Evolutionary conservation across 1,284 basidiomycete species (phyloP), one percentile per base, ranked within the genome.

Genomic region (Ganoderma lucidum): DNA sequence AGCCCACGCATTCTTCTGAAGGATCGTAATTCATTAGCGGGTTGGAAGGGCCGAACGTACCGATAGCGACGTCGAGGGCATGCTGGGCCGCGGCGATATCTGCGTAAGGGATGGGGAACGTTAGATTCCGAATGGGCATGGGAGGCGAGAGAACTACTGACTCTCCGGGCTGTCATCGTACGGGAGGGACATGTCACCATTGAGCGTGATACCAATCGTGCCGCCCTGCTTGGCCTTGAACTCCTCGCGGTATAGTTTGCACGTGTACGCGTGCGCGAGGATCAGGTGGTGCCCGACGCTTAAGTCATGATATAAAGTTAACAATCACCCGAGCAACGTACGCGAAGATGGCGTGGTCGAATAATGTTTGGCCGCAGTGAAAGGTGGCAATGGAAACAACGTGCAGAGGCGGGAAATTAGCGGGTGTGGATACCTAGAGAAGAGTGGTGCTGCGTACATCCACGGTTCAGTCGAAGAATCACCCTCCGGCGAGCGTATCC

Each of bases 191-290:
- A 89, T 93, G 71, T 90, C 86, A 17, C 89, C 89, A 74, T 94
- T 93, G 63, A 94, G 81, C 2, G 92, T 94, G 78, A 94, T 91
- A 2, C 92, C 92, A 70, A 94, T 92, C 60, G 82, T 75, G 14
- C 91, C 92, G 23, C 84, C 82, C 73, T 91, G 89, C 1, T 69
- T 74, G 3, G 81, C 69, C 77, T 88, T 86, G 83, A 88, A 92
- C 58, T 89, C 79, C 23, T 88, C 83, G 58, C 88, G 86, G 78
- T 93, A 94, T 14, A 87, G 74, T 75, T 92, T 87, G 63, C 86
- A 86, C 2, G 90, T 90, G 71, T 88, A 80, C 12, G 90, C 92
- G 74, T 94, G 93, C 0, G 92, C 82, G 10, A 95, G 82, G 66
- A 94, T 87, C 45, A 92, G 81, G 74, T 84, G 85, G 80, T 93